A percentile compares a stretch with the other conserved stretches of the same genome.
Evolutionary conservation across 495 filamentous ascomycete genomes (phyloP).

Genomic region (Aspergillus cavernicola): DNA sequence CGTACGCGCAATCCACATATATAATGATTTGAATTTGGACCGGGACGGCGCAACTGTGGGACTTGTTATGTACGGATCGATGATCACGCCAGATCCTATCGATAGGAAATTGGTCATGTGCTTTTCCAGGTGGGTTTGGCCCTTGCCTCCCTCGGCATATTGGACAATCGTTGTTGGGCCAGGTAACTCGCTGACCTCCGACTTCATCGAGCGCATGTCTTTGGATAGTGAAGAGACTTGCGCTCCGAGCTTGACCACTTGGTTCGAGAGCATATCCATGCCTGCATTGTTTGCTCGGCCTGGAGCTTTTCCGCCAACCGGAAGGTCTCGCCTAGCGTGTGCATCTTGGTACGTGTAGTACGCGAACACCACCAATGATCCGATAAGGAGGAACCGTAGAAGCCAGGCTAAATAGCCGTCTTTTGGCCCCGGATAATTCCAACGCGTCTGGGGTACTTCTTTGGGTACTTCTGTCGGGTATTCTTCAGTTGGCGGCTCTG

Average conservation of each 20-base stretch:
- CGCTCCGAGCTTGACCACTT: slow-evolving; percentile 28
- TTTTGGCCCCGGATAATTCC: too few species aligned
- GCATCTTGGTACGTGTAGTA: too few species aligned
- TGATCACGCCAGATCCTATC: slow-evolving; percentile 27
- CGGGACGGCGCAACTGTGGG: slow-evolving; percentile 23
- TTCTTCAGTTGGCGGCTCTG: background rate
- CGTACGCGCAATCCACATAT: background rate
- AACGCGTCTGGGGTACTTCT: too few species aligned
- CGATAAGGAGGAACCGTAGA: background rate
- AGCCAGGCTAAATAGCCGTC: too few species aligned
- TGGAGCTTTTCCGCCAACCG: too few species aligned
- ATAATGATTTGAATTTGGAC: slow-evolving; percentile 7
- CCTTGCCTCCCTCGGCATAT: background rate
- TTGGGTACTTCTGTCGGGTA: background rate
- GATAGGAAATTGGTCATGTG: slow-evolving; percentile 39
- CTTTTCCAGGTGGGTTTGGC: slow-evolving; percentile 5
- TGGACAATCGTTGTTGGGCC: slow-evolving; percentile 17
- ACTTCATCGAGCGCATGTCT: slow-evolving; percentile 28
- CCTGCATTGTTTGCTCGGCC: slow-evolving; percentile 24
- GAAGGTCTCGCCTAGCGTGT: too few species aligned
- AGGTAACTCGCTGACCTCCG: slow-evolving; percentile 21
- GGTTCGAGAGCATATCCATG: slow-evolving; percentile 24
- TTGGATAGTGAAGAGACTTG: slow-evolving; percentile 37
- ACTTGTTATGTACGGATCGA: slow-evolving; percentile 35
- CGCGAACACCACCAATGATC: background rate